phyloP scores from a whole-genome alignment of 371 early-diverging fungal genomes.

The Mucor piriformis region DNA sequence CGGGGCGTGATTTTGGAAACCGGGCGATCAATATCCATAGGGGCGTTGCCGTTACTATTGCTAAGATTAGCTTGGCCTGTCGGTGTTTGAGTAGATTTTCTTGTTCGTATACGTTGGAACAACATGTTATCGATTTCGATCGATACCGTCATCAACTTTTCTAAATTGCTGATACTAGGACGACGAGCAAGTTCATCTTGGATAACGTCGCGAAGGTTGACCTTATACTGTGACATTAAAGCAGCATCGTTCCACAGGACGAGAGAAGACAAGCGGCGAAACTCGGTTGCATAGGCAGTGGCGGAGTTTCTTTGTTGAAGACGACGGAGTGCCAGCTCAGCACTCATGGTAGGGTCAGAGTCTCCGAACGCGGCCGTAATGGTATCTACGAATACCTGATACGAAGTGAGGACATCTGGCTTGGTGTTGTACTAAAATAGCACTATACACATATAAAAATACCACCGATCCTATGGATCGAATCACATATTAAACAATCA shows the following conservation, averaged over 20 bases:
- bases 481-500: too few relatives aligned
- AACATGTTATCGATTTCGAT: neutral
- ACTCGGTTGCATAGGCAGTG: neutral
- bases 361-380: neutral
- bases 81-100: too few relatives aligned
- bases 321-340: neutral
- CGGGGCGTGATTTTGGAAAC: too few relatives aligned
- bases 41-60: too few relatives aligned
- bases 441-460: too few relatives aligned
- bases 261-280: neutral
- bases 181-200: neutral
- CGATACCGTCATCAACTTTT: neutral
- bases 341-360: neutral
- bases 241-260: neutral
- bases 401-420: neutral
- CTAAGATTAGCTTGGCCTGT: too few relatives aligned
- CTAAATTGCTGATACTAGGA: neutral
- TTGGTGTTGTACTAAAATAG: too few relatives aligned
- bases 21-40: too few relatives aligned
- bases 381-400: neutral
- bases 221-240: neutral
- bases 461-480: too few relatives aligned
- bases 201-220: neutral
- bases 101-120: too few relatives aligned
- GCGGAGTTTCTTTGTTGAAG: neutral